phyloP scores from a whole-genome alignment of 2,329 filamentous ascomycete species.

The Colletotrichum zoysiae region DNA sequence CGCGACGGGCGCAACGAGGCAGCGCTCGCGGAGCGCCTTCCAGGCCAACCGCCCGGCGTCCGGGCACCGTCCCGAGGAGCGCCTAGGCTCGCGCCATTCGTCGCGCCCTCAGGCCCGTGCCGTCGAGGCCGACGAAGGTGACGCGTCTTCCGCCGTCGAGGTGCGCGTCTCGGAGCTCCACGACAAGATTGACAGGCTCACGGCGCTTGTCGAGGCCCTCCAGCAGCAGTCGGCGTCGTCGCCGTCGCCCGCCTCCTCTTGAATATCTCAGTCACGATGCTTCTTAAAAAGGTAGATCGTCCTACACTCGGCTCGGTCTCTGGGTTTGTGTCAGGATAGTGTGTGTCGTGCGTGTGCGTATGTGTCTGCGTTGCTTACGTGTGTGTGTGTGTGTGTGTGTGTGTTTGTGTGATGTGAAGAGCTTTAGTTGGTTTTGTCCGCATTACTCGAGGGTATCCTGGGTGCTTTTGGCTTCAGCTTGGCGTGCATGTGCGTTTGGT shows the following conservation, averaged over 20 bases:
- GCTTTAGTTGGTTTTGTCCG: neutral
- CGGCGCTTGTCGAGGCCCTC: constrained; percentile 63
- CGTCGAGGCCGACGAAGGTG: constrained; percentile 49
- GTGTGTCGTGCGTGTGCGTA: neutral
- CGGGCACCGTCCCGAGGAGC: constrained; percentile 41
- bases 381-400: neutral
- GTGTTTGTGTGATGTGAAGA: neutral
- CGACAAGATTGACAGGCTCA: constrained; percentile 70
- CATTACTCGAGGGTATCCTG: constrained; percentile 2
- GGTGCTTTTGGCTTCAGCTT: constrained; percentile 5
- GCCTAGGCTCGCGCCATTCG: constrained; percentile 17
- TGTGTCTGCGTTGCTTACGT: neutral
- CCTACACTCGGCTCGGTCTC: neutral
- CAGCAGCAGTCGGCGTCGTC: constrained; percentile 50
- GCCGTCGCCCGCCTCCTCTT: constrained; percentile 13
- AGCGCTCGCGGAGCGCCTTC: constrained; percentile 42
- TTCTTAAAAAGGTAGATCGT: neutral
- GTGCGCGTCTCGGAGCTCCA: constrained; percentile 67
- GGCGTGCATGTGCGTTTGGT: neutral
- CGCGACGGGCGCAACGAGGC: constrained; percentile 44
- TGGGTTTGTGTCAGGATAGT: constrained; percentile 11
- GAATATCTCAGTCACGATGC: neutral
- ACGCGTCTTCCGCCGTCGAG: constrained; percentile 59
- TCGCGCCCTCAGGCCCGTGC: constrained; percentile 40
- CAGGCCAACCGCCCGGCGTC: constrained; percentile 44